Evolutionary conservation across 2,329 filamentous ascomycete genomes (phyloP).

Genomic region (Akanthomyces lecanii): DNA sequence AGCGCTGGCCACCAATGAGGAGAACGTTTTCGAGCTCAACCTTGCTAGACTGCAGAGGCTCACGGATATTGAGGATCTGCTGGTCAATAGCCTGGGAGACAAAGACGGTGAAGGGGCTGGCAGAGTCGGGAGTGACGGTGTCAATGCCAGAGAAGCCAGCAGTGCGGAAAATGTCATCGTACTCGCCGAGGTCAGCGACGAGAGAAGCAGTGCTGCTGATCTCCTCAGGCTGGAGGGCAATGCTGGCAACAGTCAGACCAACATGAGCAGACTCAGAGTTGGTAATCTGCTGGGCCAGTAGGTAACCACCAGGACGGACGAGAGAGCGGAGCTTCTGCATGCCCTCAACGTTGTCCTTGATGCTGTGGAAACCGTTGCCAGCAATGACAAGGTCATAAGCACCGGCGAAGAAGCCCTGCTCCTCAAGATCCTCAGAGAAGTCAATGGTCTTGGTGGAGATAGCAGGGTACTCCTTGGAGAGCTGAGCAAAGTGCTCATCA

Average conservation of each 20-base stretch:
- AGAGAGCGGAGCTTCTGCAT: conserved; percentile 17
- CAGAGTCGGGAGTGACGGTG: conserved; percentile 15
- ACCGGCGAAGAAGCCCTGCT: conserved; percentile 15
- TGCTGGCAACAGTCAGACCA: conserved; percentile 12
- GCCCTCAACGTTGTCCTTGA: conserved; percentile 2
- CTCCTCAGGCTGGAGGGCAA: conserved; percentile 10
- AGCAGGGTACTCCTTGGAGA: conserved; percentile 3
- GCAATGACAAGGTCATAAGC: conserved; percentile 17
- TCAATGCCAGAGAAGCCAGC: conserved; percentile 19
- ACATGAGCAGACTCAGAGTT: conserved; percentile 9
- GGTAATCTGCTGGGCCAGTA: conserved; percentile 16
- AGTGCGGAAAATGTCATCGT: conserved; percentile 13
- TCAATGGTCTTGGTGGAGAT: conserved; percentile 15
- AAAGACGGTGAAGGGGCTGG: conserved; percentile 15
- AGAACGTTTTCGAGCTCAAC: conserved; percentile 16
- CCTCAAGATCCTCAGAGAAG: conserved; percentile 8
- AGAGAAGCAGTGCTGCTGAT: conserved; percentile 14
- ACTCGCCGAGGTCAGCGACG: conserved; percentile 14
- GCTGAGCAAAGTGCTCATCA: conserved; percentile 14
- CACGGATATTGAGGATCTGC: conserved; percentile 14
- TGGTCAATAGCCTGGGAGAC: conserved; percentile 19
- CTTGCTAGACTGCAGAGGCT: conserved; percentile 15
- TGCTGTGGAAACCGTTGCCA: conserved; percentile 11
- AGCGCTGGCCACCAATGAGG: conserved; percentile 17
- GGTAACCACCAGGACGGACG: conserved; percentile 17